A percentile compares a stretch with the other conserved stretches of the same genome.
These are phyloP conservation scores for Tylopilus orsonianus DNA, from an alignment of 1,284 basidiomycete species.

Conservation along the genomic window DNA sequence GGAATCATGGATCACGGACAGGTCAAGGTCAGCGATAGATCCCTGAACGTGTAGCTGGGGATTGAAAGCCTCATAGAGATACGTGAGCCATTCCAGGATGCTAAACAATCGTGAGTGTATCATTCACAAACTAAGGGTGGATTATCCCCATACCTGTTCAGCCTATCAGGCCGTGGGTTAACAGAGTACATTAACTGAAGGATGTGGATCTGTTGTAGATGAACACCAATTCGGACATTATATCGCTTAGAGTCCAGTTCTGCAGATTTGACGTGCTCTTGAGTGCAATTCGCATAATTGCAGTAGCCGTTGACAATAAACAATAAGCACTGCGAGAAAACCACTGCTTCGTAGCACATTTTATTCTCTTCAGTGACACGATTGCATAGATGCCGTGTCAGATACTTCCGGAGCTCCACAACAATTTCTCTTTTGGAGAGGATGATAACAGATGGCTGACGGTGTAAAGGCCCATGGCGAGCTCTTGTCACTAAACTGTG, in stretches of 20 bases:
- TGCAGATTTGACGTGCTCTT: conserved; percentile 35
- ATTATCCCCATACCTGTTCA: conserved; percentile 22
- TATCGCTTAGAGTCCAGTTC: conserved; percentile 36
- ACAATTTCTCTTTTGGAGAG: conserved; percentile 14
- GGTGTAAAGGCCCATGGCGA: background rate
- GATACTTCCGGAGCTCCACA: conserved; percentile 15
- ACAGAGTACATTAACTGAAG: conserved; percentile 34
- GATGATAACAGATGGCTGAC: background rate
- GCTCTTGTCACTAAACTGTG: conserved; percentile 12
- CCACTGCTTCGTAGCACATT: conserved; percentile 30
- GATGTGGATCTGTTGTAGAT: conserved; percentile 50
- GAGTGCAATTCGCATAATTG: conserved; percentile 37
- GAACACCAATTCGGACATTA: conserved; percentile 41
- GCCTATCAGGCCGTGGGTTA: conserved; percentile 11
- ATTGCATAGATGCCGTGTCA: conserved; percentile 33
- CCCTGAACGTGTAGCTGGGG: conserved; percentile 41
- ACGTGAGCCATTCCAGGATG: conserved; percentile 35
- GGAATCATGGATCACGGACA: conserved; percentile 38
- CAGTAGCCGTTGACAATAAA: conserved; percentile 38
- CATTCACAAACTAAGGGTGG: background rate
- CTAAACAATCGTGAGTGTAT: background rate
- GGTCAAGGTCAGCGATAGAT: conserved; percentile 34
- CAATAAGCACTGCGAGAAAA: conserved; percentile 43
- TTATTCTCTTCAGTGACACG: conserved; percentile 39
- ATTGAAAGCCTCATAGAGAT: conserved; percentile 41